A percentile compares a stretch with the other conserved stretches of the same genome.
Evolutionary conservation across 306 rosid genomes (phyloP).

Genomic region (Cotoneaster glaucophyllus): DNA sequence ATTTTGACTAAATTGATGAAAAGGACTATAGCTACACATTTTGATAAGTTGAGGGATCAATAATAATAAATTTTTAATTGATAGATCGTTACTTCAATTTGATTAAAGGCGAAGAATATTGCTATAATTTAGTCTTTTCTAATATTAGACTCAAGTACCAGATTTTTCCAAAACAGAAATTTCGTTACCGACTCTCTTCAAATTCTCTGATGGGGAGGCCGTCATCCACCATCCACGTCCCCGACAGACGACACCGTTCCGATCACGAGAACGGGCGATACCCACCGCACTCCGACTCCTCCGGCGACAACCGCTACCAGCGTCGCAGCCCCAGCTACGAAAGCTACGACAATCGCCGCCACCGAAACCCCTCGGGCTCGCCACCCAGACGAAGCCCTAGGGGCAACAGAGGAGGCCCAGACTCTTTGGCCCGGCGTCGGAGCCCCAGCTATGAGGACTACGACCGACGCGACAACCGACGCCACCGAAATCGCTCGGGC

Average conservation of each 20-base stretch:
- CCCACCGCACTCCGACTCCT: conserved; percentile 4
- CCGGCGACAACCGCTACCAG: conserved; percentile 19
- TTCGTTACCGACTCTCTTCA: background rate
- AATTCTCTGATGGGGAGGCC: conserved; percentile 44
- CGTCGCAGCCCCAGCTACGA: conserved; percentile 84
- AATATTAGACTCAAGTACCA: too few species aligned
- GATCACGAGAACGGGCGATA: conserved; percentile 27
- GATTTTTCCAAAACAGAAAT: background rate
- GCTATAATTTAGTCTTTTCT: too few species aligned
- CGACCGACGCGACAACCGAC: conserved; percentile 24
- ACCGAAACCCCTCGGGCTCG: conserved; percentile 31
- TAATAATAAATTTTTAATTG: too few species aligned
- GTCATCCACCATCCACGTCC: conserved; percentile 40
- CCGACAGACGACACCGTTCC: conserved; percentile 29
- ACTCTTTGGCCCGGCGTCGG: conserved; percentile 34
- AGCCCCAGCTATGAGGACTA: conserved; percentile 74
- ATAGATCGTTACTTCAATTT: too few species aligned
- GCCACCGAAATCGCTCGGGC: conserved; percentile 25
- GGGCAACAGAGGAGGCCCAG: conserved; percentile 4
- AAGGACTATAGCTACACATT: too few species aligned
- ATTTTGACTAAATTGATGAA: too few species aligned
- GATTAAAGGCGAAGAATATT: too few species aligned
- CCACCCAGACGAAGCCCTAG: conserved; percentile 52
- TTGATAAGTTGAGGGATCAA: too few species aligned
- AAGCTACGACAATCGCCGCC: conserved; percentile 26